Conservation (phyloP, 148 eudicot genomes). For the Vaccinium corymbosum region DNA sequence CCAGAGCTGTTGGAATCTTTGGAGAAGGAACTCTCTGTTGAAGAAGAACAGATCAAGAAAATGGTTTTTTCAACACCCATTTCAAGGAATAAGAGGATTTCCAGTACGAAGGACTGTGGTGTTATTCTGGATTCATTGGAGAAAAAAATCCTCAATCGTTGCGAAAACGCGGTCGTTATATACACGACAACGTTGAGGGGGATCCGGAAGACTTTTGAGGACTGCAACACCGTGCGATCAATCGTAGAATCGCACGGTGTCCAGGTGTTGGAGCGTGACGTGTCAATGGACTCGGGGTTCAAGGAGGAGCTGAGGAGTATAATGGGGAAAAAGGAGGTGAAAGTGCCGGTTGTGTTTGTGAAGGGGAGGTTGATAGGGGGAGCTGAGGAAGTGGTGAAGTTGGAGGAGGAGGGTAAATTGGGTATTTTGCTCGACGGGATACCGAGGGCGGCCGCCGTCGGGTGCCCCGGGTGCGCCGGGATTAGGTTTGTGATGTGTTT, state of each 20-base stretch:
- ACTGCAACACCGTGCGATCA: conserved; percentile 57
- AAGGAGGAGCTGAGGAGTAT: conserved; percentile 70
- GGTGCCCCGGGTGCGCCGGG: conserved; percentile 67
- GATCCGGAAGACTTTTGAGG: conserved; percentile 93
- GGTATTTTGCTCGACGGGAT: conserved; percentile 52
- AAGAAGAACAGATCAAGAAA: conserved; percentile 58
- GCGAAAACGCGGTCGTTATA: conserved; percentile 53
- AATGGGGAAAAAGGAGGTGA: conserved; percentile 55
- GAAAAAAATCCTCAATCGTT: conserved; percentile 56
- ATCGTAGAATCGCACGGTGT: conserved; percentile 50
- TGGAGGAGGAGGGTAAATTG: conserved; percentile 82
- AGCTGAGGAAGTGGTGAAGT: conserved; percentile 51
- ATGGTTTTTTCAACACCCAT: conserved; percentile 38
- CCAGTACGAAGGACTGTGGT: not conserved
- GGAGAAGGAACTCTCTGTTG: conserved; percentile 43
- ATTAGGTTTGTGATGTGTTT: conserved; percentile 75
- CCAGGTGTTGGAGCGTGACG: conserved; percentile 63
- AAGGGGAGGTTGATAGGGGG: conserved; percentile 82
- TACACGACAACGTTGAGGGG: conserved; percentile 88
- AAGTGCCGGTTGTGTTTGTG: conserved; percentile 69
- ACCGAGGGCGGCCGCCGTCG: conserved; percentile 21
- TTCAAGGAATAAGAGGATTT: conserved; percentile 10
- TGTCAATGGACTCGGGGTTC: conserved; percentile 84
- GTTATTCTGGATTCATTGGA: conserved; percentile 32
- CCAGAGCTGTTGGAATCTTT: conserved; percentile 47